A percentile compares a stretch with the other conserved stretches of the same genome.
Evolutionary conservation across 805 yeast species (phyloP).

Genomic region (Saccharomycopsis fermentans): DNA sequence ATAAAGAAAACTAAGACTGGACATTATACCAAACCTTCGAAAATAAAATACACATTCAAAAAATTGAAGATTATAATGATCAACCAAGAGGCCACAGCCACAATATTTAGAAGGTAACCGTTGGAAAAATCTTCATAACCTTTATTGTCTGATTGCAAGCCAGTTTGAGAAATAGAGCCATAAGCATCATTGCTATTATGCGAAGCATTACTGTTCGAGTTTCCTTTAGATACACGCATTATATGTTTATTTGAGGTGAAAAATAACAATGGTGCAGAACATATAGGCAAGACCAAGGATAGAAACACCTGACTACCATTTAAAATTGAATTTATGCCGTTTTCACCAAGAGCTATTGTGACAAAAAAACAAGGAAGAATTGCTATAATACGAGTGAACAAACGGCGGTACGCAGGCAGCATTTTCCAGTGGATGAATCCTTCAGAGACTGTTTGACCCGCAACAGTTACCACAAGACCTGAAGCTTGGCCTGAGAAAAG

Average conservation of each 20-base stretch:
- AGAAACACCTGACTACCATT: constrained; percentile 79
- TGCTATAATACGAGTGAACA: constrained; percentile 67
- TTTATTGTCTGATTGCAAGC: constrained; percentile 10
- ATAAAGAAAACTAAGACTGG: neutral
- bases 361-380: constrained; percentile 74
- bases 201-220: neutral
- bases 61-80: constrained; percentile 52
- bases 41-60: constrained; percentile 12
- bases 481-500: constrained; percentile 85
- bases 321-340: constrained; percentile 61
- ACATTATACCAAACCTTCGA: constrained; percentile 3
- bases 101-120: constrained; percentile 35
- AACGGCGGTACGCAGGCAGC: constrained; percentile 70
- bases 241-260: constrained; percentile 62
- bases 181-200: neutral
- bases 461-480: constrained; percentile 85
- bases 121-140: constrained; percentile 31
- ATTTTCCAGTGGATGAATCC: constrained; percentile 80
- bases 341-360: constrained; percentile 59
- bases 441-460: constrained; percentile 88
- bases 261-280: constrained; percentile 76
- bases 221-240: constrained; percentile 45
- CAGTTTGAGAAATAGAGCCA: neutral
- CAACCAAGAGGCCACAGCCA: constrained; percentile 56
- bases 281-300: constrained; percentile 71